A percentile compares a stretch with the other conserved stretches of the same genome.
phyloP scores from a whole-genome alignment of 352 stramenopile genomes.

The Phytopythium sindhum region DNA sequence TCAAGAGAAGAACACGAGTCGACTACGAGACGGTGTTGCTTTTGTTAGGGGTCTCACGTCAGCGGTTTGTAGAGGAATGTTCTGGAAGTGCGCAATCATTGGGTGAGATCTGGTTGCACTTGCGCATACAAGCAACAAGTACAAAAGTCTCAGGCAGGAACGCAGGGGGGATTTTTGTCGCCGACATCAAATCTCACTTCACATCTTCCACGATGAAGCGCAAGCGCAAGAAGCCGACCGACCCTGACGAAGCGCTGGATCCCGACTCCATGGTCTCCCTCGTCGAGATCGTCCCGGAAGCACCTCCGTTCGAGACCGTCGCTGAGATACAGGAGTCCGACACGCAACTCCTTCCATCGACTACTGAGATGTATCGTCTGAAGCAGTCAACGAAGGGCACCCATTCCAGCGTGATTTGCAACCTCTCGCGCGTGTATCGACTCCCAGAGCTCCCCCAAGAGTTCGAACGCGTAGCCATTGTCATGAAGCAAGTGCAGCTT shows the following conservation, averaged over 20 bases:
- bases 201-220: background rate
- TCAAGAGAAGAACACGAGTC: too few relatives aligned
- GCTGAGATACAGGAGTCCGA: background rate
- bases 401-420: conserved; percentile 12
- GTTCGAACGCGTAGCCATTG: background rate
- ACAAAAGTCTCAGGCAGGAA: too few relatives aligned
- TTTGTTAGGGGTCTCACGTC: too few relatives aligned
- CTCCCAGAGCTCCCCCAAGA: conserved; percentile 1
- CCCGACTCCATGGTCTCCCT: background rate
- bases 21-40: too few relatives aligned
- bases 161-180: too few relatives aligned
- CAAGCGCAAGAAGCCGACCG: background rate
- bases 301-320: background rate
- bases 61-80: too few relatives aligned
- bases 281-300: background rate
- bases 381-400: conserved; percentile 5
- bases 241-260: background rate
- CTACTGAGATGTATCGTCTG: background rate
- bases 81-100: too few relatives aligned
- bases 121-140: too few relatives aligned
- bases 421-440: conserved; percentile 10
- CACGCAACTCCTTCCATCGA: background rate
- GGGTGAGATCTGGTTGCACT: too few relatives aligned
- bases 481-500: conserved; percentile 15
- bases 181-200: too few relatives aligned